Evolutionary conservation across 176 grass and related monocot species (phyloP), one percentile per base, ranked within the genome.

Genomic region (Microstegium vimineum): DNA sequence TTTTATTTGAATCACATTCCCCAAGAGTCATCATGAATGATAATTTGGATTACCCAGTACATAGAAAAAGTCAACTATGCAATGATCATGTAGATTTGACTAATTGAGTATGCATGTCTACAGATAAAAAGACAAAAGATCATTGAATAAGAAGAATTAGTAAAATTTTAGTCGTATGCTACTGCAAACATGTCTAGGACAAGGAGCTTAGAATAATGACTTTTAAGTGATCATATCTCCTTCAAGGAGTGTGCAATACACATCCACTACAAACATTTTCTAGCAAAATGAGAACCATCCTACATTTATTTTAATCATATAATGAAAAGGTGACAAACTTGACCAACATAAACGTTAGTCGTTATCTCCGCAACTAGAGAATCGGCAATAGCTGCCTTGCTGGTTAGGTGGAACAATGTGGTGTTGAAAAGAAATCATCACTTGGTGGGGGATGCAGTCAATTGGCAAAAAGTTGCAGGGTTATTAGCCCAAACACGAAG

Each of bases 1-100:
- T 71, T 46, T 73, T 71, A 27, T 80, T 74, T 12, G 73, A 47
- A 37, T 61, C 22, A 60, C 11, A 37, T 56, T 77, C 74, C 73
- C 15, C 20, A 40, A 79, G 36, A 34, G 47, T 46, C 42, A 28
- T 46, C 31, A 75, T 64, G 32, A 86, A 34, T 28, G 15, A 41
- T 42, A 57, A 54, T 56, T 36, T 78, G 43, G 15, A 62, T 62
- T 28, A 28, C 57, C 23, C 10, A 27, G 12, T 62, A 62, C 59
- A 62, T 62, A 62, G 59, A 28, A 28, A 28, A 5, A 11, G 25
- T 28, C 23, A 62, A 30, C 26, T 28, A 62, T 62, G 59, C 4
- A 30, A 30, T 30, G 60, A 30, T 62, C 60, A 30, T 62, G 25
- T 62, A 30, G 23, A 46, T 85, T 77, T 77, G n/a, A 71, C 25